These are phyloP conservation scores for Triangularia verruculosa DNA, from an alignment of 2,329 filamentous ascomycete genomes.

Conservation along the genomic window DNA sequence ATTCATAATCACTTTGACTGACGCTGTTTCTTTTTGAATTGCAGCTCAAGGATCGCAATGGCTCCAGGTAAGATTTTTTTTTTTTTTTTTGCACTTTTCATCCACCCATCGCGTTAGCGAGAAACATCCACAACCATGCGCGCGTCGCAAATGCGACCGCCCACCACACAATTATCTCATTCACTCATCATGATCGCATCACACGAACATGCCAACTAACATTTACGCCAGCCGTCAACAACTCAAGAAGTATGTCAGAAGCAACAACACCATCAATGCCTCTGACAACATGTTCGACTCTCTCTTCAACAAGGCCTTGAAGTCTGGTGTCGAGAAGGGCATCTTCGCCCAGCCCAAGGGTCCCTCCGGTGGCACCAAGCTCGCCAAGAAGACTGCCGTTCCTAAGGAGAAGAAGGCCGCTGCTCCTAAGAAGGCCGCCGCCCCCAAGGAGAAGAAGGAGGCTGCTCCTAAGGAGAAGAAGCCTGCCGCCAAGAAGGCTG, in stretches of 20 bases:
- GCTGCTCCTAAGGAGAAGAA: constrained; percentile 22
- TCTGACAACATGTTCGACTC: constrained; percentile 59
- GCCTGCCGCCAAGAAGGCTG: constrained; percentile 34
- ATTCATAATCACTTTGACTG: constrained; percentile 32
- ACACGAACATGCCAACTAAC: constrained; percentile 31
- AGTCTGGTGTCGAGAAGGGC: constrained; percentile 79
- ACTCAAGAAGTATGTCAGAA: constrained; percentile 60
- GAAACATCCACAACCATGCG: constrained; percentile 13
- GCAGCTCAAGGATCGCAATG: constrained; percentile 62
- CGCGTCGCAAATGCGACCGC: constrained; percentile 14
- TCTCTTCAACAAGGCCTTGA: constrained; percentile 83
- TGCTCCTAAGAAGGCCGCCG: constrained; percentile 20
- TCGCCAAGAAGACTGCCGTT: constrained; percentile 70
- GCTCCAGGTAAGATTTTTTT: constrained; percentile 46
- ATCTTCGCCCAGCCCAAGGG: constrained; percentile 90
- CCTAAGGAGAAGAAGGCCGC: constrained; percentile 34
- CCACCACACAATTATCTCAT: constrained; percentile 12
- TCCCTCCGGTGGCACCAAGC: constrained; percentile 86
- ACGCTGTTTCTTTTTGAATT: constrained; percentile 34
- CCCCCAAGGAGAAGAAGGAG: constrained; percentile 29
- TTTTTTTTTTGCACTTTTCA: constrained; percentile 15
- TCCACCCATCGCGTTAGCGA: constrained; percentile 3
- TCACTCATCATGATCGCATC: neutral
- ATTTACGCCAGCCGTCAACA: constrained; percentile 48
- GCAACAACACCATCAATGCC: constrained; percentile 49